Evolutionary conservation across 2,329 filamentous ascomycete genomes (phyloP).

Genomic region (Fusarium sp.): DNA sequence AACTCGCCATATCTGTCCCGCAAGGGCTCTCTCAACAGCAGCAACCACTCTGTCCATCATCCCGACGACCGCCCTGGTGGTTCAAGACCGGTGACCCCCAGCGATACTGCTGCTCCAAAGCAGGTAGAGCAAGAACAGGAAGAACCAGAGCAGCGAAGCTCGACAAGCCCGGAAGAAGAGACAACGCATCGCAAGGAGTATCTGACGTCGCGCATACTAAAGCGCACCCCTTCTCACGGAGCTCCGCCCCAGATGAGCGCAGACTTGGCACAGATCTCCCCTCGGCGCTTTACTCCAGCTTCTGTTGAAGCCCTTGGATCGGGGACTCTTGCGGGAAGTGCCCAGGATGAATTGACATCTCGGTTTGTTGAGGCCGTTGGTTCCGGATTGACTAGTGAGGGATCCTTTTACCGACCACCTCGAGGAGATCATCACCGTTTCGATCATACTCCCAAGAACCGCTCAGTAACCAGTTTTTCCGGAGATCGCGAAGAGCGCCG

Average conservation of each 20-base stretch:
- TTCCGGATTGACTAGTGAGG: slow-evolving; percentile 64
- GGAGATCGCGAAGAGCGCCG: slow-evolving; percentile 42
- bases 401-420: slow-evolving; percentile 64
- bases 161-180: slow-evolving; percentile 56
- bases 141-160: slow-evolving; percentile 26
- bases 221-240: slow-evolving; percentile 72
- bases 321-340: slow-evolving; percentile 49
- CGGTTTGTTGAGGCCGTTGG: slow-evolving; percentile 69
- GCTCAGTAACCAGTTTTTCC: slow-evolving; percentile 58
- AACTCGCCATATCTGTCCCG: slow-evolving; percentile 69
- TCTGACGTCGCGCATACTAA: slow-evolving; percentile 75
- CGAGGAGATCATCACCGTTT: slow-evolving; percentile 51
- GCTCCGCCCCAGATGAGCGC: slow-evolving; percentile 75
- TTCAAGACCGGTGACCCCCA: slow-evolving; percentile 55
- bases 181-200: slow-evolving; percentile 71
- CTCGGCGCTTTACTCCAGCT: slow-evolving; percentile 55
- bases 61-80: slow-evolving; percentile 55
- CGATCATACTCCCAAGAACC: slow-evolving; percentile 56
- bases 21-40: slow-evolving; percentile 64
- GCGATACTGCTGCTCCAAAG: slow-evolving; percentile 37
- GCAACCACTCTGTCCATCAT: slow-evolving; percentile 59
- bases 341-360: slow-evolving; percentile 67
- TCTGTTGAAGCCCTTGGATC: slow-evolving; percentile 49
- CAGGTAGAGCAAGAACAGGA: slow-evolving; percentile 28
- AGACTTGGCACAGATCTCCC: slow-evolving; percentile 61